These are phyloP conservation scores for Dactylis glomerata DNA, from an alignment of 176 grass and related monocot species.

Conservation along the genomic window DNA sequence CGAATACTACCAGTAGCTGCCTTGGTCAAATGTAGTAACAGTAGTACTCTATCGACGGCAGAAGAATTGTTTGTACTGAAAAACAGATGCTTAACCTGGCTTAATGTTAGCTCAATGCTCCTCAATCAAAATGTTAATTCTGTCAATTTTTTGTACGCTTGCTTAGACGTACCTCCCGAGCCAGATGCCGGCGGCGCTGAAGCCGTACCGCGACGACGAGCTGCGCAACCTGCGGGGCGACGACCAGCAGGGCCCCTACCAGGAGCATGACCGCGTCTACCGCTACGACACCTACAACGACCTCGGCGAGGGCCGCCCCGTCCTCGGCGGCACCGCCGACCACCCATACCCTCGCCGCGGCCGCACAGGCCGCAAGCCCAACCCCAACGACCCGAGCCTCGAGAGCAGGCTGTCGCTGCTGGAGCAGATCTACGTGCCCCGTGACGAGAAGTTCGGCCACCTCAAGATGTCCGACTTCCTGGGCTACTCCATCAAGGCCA, in stretches of 20 bases:
- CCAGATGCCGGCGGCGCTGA: conserved; percentile 58
- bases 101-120: background rate
- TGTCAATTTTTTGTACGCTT: too few species aligned
- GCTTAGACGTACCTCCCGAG: conserved; percentile 59
- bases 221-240: conserved; percentile 58
- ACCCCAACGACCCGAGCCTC: conserved; percentile 2
- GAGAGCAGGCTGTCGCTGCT: conserved; percentile 54
- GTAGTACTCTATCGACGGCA: too few species aligned
- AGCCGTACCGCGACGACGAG: conserved; percentile 66
- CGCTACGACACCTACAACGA: conserved; percentile 75
- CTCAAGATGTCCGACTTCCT: conserved; percentile 65
- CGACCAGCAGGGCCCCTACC: conserved; percentile 29
- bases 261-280: conserved; percentile 70
- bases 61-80: too few species aligned
- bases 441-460: conserved; percentile 68
- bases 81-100: too few species aligned
- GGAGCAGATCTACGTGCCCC: conserved; percentile 59
- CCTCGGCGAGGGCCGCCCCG: conserved; percentile 60
- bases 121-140: too few species aligned
- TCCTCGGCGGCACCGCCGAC: conserved; percentile 49
- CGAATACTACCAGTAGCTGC: background rate
- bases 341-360: conserved; percentile 25
- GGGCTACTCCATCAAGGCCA: conserved; percentile 50
- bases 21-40: background rate
- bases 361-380: conserved; percentile 22